phyloP scores from a whole-genome alignment of 1,284 basidiomycete genomes.

The Trichosporon asahii region DNA sequence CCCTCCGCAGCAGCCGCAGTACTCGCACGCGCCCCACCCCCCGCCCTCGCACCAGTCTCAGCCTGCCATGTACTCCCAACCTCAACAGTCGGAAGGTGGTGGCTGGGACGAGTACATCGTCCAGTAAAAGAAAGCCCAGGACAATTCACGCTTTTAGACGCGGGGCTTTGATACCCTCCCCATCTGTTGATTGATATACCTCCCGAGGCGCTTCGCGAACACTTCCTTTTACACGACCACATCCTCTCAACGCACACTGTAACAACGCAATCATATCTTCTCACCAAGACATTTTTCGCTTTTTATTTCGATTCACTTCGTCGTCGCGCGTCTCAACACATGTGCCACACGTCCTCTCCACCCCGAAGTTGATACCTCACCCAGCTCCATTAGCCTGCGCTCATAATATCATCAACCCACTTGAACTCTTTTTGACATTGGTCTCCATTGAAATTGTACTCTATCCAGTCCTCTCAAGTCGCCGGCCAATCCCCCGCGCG shows the following conservation, averaged over 20 bases:
- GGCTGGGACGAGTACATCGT: constrained; percentile 7
- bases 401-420: neutral
- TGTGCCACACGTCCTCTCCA: neutral
- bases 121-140: constrained; percentile 1
- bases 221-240: neutral
- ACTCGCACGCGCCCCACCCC: neutral
- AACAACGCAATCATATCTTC: neutral
- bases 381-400: neutral
- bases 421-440: neutral
- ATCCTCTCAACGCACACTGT: neutral
- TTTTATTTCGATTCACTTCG: neutral
- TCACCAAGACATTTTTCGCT: neutral
- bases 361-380: neutral
- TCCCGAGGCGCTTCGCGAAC: neutral
- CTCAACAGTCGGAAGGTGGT: constrained; percentile 1
- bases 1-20: constrained; percentile 1
- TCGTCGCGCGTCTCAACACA: constrained; percentile 1
- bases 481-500: neutral
- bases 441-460: neutral
- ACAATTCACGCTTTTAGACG: neutral
- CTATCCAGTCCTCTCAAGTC: neutral
- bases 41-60: neutral
- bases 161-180: constrained; percentile 1
- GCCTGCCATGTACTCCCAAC: constrained; percentile 4
- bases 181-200: neutral